These are phyloP conservation scores for Chlorella sp. DNA, from an alignment of 139 green algal species.

Conservation along the genomic window DNA sequence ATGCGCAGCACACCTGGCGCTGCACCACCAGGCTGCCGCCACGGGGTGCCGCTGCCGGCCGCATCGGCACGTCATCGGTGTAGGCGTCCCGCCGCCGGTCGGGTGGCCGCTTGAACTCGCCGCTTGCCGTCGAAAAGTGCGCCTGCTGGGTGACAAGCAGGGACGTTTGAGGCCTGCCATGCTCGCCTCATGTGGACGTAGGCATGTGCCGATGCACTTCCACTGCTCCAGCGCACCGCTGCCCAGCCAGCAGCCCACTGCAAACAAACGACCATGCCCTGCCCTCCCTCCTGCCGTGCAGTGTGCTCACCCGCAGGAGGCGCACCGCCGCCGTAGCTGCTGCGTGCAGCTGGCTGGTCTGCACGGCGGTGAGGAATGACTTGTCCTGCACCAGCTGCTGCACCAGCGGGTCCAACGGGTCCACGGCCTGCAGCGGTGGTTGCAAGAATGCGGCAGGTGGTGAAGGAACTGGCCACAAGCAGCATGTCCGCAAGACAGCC, in stretches of 20 bases:
- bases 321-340: slow-evolving; percentile 52
- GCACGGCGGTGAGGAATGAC: slow-evolving; percentile 45
- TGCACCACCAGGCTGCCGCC: slow-evolving; percentile 17
- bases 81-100: slow-evolving; percentile 2
- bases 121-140: not conserved
- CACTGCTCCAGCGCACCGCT: too few relatives aligned
- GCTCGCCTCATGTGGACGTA: too few relatives aligned
- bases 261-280: too few relatives aligned
- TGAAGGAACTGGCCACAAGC: too few relatives aligned
- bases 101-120: slow-evolving; percentile 39
- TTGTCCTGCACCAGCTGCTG: slow-evolving; percentile 45
- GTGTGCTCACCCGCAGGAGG: slow-evolving; percentile 30
- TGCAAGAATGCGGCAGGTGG: too few relatives aligned
- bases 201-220: not conserved
- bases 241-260: not conserved
- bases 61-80: not conserved
- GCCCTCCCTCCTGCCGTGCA: too few relatives aligned
- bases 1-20: not conserved
- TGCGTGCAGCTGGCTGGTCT: slow-evolving; percentile 46
- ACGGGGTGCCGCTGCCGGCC: not conserved
- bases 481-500: too few relatives aligned
- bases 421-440: slow-evolving; percentile 4
- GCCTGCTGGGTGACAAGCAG: not conserved
- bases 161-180: not conserved
- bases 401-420: slow-evolving; percentile 28